These are phyloP conservation scores for Paramecium sonneborni DNA, from an alignment of 73 alveolate genomes.

Conservation along the genomic window DNA sequence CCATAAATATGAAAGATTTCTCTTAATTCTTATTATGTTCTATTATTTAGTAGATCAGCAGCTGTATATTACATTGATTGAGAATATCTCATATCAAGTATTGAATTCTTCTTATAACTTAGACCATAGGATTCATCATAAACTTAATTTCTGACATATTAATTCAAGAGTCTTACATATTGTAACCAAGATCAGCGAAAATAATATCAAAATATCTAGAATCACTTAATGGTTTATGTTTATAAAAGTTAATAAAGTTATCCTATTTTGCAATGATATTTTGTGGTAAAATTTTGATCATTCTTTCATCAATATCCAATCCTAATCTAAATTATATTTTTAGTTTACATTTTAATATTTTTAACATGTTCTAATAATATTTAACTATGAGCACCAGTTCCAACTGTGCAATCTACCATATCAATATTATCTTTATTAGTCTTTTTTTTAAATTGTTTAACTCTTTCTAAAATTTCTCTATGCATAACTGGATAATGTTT, in stretches of 20 bases:
- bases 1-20: slow-evolving; percentile 5
- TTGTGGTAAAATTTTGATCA: background rate
- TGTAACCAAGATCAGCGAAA: too few relatives aligned
- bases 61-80: background rate
- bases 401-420: slow-evolving; percentile 42
- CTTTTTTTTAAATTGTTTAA: background rate
- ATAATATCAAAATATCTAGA: background rate
- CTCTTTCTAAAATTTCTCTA: slow-evolving; percentile 5
- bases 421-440: background rate
- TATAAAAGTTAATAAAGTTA: slow-evolving; percentile 30
- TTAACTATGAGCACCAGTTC: slow-evolving; percentile 54
- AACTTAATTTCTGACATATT: background rate
- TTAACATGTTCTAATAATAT: background rate
- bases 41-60: background rate
- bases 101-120: background rate
- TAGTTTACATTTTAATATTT: background rate
- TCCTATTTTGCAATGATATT: background rate
- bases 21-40: slow-evolving; percentile 19
- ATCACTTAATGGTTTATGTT: background rate
- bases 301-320: slow-evolving; percentile 31
- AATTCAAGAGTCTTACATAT: too few relatives aligned
- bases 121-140: slow-evolving; percentile 3
- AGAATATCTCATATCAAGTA: slow-evolving; percentile 35
- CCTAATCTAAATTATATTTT: background rate
- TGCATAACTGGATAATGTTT: slow-evolving; percentile 51